Percentiles rank a stretch among this genome's conserved stretches.
phyloP scores from a whole-genome alignment of 768 basidiomycete species.

The Daedaleopsis sinensis region DNA sequence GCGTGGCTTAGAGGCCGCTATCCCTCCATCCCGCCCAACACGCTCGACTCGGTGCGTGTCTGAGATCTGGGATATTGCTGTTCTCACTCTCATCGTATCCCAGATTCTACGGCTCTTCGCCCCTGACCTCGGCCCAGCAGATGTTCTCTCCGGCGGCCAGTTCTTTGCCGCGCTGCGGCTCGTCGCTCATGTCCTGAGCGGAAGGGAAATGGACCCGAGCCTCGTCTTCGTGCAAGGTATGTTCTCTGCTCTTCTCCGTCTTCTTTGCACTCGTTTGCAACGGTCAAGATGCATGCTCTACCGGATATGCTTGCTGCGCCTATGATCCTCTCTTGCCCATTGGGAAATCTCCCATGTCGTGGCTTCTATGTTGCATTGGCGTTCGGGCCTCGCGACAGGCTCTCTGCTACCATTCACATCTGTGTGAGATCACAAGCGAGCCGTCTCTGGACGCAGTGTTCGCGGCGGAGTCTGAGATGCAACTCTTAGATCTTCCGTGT shows the following conservation, averaged over 20 bases:
- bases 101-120: conserved; percentile 71
- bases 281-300: not conserved
- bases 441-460: not conserved
- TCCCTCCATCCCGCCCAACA: conserved; percentile 48
- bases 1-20: conserved; percentile 80
- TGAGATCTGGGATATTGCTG: not conserved
- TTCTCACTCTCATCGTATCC: not conserved
- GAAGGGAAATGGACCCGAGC: conserved; percentile 62
- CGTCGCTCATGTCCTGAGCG: conserved; percentile 59
- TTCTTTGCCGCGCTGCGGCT: conserved; percentile 78
- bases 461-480: not conserved
- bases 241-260: conserved; percentile 22
- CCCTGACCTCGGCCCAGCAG: conserved; percentile 53
- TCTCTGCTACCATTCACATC: not conserved
- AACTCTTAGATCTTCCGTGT: not conserved
- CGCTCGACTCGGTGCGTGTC: conserved; percentile 60
- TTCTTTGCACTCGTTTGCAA: not conserved
- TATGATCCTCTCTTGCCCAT: not conserved
- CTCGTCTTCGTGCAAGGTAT: conserved; percentile 80
- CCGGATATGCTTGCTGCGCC: not conserved
- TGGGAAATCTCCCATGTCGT: not conserved
- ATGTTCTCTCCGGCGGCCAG: conserved; percentile 65
- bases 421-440: not conserved
- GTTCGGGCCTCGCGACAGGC: not conserved
- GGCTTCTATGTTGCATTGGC: not conserved